Conservation (phyloP, 2,329 filamentous ascomycete species). For the Botryotinia convoluta region DNA sequence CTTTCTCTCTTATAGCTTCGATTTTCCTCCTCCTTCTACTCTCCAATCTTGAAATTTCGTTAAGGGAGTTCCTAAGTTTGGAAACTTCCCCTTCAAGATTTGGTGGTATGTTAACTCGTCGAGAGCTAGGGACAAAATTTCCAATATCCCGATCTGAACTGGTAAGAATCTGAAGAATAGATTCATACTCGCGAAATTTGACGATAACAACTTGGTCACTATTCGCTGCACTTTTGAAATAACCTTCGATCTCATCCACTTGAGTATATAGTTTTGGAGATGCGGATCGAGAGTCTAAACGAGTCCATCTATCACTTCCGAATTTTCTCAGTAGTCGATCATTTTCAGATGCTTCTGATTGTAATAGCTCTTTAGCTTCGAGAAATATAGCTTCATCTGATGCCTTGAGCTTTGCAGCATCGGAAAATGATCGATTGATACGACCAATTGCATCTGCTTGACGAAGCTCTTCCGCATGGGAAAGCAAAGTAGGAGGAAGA, state of each 20-base stretch:
- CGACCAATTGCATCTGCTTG: constrained; percentile 83
- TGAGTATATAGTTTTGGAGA: constrained; percentile 44
- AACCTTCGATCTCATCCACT: constrained; percentile 73
- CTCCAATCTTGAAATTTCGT: constrained; percentile 81
- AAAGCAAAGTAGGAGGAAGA: constrained; percentile 76
- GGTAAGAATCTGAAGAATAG: constrained; percentile 70
- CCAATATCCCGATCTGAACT: constrained; percentile 79
- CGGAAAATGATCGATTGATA: constrained; percentile 75
- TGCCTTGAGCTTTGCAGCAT: constrained; percentile 84
- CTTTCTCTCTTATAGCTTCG: constrained; percentile 74
- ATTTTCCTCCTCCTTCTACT: constrained; percentile 76
- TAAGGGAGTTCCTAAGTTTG: constrained; percentile 73
- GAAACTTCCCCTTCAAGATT: constrained; percentile 77
- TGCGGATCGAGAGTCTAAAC: constrained; percentile 67
- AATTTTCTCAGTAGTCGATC: constrained; percentile 71
- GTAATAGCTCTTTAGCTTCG: constrained; percentile 76
- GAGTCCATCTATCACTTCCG: constrained; percentile 82
- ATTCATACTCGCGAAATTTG: constrained; percentile 75
- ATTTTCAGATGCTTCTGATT: constrained; percentile 81
- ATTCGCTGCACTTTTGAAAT: constrained; percentile 70
- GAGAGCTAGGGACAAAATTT: constrained; percentile 84
- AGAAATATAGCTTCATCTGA: constrained; percentile 76
- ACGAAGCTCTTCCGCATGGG: constrained; percentile 90
- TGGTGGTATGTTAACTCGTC: constrained; percentile 74
- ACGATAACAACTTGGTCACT: constrained; percentile 64